A percentile compares a stretch with the other conserved stretches of the same genome.
Evolutionary conservation across 2,329 filamentous ascomycete genomes (phyloP).

Genomic region (Penicillium sp.): DNA sequence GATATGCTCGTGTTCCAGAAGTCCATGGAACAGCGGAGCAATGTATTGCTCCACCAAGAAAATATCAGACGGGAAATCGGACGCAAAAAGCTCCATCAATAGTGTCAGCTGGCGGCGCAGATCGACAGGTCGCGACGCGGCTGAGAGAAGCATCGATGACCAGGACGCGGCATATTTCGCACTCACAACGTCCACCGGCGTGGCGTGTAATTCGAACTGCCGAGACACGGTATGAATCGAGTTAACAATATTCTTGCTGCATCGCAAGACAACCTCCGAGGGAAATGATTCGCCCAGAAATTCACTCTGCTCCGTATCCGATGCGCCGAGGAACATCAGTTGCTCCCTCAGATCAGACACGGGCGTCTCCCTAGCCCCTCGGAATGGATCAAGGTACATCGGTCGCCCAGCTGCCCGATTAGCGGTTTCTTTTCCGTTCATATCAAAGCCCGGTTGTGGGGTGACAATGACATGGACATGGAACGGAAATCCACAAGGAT

Average conservation of each 20-base stretch:
- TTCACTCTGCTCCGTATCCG: conserved; percentile 42
- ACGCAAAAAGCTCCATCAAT: conserved; percentile 67
- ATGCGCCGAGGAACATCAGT: conserved; percentile 59
- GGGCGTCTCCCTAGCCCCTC: conserved; percentile 68
- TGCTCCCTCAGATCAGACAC: conserved; percentile 62
- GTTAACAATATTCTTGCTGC: conserved; percentile 78
- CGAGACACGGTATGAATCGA: conserved; percentile 62
- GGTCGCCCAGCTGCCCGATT: conserved; percentile 42
- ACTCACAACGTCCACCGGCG: conserved; percentile 59
- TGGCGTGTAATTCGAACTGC: conserved; percentile 31
- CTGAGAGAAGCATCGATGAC: conserved; percentile 64
- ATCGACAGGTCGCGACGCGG: conserved; percentile 49
- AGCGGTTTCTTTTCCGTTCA: conserved; percentile 56
- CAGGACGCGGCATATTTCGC: conserved; percentile 76
- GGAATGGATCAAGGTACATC: conserved; percentile 87
- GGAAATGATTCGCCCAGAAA: conserved; percentile 69
- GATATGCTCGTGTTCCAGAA: conserved; percentile 59
- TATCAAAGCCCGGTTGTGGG: conserved; percentile 61
- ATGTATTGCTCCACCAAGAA: conserved; percentile 72
- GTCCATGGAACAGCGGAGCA: conserved; percentile 61
- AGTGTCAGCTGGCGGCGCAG: conserved; percentile 67
- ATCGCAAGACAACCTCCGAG: conserved; percentile 72
- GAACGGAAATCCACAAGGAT: conserved; percentile 79
- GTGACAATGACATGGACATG: conserved; percentile 83
- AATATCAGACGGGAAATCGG: conserved; percentile 71